Base-by-base conservation (phyloP, 2,329 filamentous ascomycete genomes). In the Microcera coccophila region DNA sequence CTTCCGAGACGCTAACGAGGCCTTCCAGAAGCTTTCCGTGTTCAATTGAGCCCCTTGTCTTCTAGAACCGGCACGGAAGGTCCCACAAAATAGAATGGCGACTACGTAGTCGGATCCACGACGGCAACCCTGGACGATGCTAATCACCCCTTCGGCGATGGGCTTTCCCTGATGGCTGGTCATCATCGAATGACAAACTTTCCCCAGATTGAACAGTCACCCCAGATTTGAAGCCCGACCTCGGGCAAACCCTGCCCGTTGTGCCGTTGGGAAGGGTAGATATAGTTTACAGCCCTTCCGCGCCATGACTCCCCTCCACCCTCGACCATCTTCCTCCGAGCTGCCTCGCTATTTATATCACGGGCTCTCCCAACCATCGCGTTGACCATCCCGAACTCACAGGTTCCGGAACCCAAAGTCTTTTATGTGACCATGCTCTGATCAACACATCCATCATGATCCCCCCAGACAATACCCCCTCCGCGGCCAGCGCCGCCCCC, bases 341-440 rank as follows among this genome's bases (percentile, higher is more conserved):
- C n/a, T n/a, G n/a, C n/a, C n/a, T n/a, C n/a, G n/a, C n/a, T n/a
- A n/a, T n/a, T n/a, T n/a, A n/a, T n/a, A n/a, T n/a, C n/a, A n/a
- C n/a, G n/a, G n/a, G n/a, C n/a, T n/a, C n/a, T n/a, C n/a, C n/a
- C n/a, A n/a, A n/a, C n/a, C n/a, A n/a, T n/a, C n/a, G n/a, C n/a
- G n/a, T n/a, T n/a, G n/a, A n/a, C n/a, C n/a, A n/a, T 21, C 19
- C 41, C 8, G 42, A 40, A 43, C 24, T 28, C 31, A 24, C 24
- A 16, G 39, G 41, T 48, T 50, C 42, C 8, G 28, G 26, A 14
- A 21, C 20, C n/a, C 11, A 35, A 24, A 43, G 11, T 42, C 36
- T 26, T 52, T 45, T 54, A 48, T 44, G 51, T 54, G 51, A 54
- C 51, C 37, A 54, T 54, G 39, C 47, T 45, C 42, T 42, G 54